Percentiles rank a stretch among this genome's conserved stretches.
These are phyloP conservation scores for Alternaria triticimaculans DNA, from an alignment of 2,329 filamentous ascomycete genomes.

Conservation along the genomic window DNA sequence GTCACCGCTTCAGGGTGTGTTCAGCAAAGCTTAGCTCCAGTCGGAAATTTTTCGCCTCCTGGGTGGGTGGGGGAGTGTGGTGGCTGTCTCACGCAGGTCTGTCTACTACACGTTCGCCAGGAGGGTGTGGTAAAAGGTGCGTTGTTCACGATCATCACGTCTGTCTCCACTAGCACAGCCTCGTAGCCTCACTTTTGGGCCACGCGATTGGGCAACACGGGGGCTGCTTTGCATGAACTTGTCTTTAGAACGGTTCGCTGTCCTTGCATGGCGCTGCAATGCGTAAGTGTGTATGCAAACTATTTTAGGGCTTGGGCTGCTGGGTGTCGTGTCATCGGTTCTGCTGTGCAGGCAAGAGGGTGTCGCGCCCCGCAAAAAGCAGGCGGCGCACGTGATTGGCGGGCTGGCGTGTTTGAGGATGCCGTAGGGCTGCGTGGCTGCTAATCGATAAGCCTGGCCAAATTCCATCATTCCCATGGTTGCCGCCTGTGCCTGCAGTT, in stretches of 20 bases:
- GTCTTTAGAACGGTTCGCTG: slow-evolving; percentile 26
- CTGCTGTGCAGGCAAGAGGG: slow-evolving; percentile 15
- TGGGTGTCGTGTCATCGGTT: slow-evolving; percentile 16
- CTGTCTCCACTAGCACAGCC: slow-evolving; percentile 21
- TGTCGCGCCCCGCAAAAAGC: slow-evolving; percentile 23
- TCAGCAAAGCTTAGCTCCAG: neutral
- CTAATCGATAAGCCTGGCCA: slow-evolving; percentile 1
- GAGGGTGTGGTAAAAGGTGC: slow-evolving; percentile 31
- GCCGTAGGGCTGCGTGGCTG: neutral
- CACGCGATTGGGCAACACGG: slow-evolving; percentile 13
- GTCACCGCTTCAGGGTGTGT: slow-evolving; percentile 22
- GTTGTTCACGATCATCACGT: slow-evolving; percentile 17
- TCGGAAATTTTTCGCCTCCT: slow-evolving; percentile 1
- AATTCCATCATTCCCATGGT: neutral
- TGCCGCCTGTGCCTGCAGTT: neutral
- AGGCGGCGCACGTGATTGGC: neutral
- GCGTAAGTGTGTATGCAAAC: neutral
- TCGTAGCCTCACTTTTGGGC: slow-evolving; percentile 16
- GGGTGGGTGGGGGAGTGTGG: neutral
- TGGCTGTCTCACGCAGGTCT: neutral
- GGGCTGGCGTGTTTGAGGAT: neutral
- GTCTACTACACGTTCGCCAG: slow-evolving; percentile 1
- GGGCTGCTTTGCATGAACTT: slow-evolving; percentile 29
- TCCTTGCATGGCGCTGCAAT: slow-evolving; percentile 11
- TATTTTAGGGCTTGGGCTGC: slow-evolving; percentile 12